Conservation (phyloP, 805 yeast species). For the Kuraishia hungarica region DNA sequence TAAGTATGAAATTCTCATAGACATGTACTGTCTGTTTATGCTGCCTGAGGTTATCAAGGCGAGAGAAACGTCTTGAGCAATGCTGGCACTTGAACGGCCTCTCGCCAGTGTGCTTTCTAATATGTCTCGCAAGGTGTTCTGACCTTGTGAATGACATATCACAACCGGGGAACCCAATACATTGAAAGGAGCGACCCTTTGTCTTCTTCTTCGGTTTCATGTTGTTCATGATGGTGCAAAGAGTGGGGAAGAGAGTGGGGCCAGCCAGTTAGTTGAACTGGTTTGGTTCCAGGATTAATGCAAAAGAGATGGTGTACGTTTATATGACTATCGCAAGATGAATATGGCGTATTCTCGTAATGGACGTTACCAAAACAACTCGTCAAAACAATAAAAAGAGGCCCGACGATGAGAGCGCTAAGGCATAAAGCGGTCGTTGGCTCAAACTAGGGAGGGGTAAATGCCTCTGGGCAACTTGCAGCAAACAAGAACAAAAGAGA, state of each 20-base stretch:
- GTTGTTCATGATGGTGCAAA: background rate
- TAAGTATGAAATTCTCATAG: slow-evolving; percentile 28
- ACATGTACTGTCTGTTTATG: slow-evolving; percentile 84
- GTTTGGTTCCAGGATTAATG: too few species aligned
- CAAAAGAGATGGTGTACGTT: too few species aligned
- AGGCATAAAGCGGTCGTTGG: background rate
- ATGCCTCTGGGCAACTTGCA: background rate
- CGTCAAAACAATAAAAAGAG: background rate
- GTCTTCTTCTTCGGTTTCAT: background rate
- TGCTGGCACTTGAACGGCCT: slow-evolving; percentile 85
- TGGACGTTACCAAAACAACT: too few species aligned
- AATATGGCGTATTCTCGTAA: too few species aligned
- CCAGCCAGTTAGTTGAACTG: too few species aligned
- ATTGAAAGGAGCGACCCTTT: slow-evolving; percentile 53
- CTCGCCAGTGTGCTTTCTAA: slow-evolving; percentile 91
- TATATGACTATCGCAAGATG: too few species aligned
- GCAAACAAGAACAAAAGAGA: background rate
- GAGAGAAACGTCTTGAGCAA: slow-evolving; percentile 69
- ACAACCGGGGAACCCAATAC: slow-evolving; percentile 82
- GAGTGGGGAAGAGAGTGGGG: background rate
- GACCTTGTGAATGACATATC: slow-evolving; percentile 83
- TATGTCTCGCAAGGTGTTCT: slow-evolving; percentile 88
- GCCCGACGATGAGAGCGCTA: background rate
- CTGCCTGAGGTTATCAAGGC: slow-evolving; percentile 84
- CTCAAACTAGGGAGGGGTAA: background rate